A percentile compares a stretch with the other conserved stretches of the same genome.
phyloP scores from a whole-genome alignment of 306 rosid genomes.

The Inga laurina region DNA sequence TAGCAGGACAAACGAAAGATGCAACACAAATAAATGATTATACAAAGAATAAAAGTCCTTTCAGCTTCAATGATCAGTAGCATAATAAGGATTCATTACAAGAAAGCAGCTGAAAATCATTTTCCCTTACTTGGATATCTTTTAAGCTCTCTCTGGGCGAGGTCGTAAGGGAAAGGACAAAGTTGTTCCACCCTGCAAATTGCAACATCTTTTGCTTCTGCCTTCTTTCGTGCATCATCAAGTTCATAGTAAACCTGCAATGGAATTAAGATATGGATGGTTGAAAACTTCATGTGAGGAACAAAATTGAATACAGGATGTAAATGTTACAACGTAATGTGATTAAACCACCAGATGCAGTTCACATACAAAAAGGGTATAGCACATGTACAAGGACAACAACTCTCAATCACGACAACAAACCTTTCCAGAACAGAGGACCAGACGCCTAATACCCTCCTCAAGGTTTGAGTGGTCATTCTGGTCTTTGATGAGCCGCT shows the following conservation, averaged over 20 bases:
- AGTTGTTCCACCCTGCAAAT: constrained; percentile 95
- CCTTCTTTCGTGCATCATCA: constrained; percentile 75
- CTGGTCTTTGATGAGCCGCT: constrained; percentile 93
- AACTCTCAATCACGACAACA: constrained; percentile 16
- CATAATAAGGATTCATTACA: neutral
- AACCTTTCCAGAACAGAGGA: constrained; percentile 98
- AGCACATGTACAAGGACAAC: neutral
- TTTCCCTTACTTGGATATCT: constrained; percentile 84
- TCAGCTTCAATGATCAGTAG: neutral
- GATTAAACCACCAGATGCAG: neutral
- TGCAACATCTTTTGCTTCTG: constrained; percentile 76
- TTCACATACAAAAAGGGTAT: neutral
- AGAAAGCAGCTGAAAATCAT: constrained; percentile 9
- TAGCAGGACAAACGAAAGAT: constrained; percentile 34
- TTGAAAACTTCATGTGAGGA: constrained; percentile 16
- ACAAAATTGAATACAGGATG: neutral
- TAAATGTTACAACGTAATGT: neutral
- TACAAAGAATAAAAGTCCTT: neutral
- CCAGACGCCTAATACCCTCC: constrained; percentile 87
- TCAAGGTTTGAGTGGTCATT: constrained; percentile 71
- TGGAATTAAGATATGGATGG: neutral
- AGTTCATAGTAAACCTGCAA: constrained; percentile 92
- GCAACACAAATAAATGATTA: neutral
- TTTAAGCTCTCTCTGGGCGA: constrained; percentile 86
- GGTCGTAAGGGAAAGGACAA: constrained; percentile 97